These are phyloP conservation scores for Priceomyces carsonii DNA, from an alignment of 805 yeast genomes.

Conservation along the genomic window DNA sequence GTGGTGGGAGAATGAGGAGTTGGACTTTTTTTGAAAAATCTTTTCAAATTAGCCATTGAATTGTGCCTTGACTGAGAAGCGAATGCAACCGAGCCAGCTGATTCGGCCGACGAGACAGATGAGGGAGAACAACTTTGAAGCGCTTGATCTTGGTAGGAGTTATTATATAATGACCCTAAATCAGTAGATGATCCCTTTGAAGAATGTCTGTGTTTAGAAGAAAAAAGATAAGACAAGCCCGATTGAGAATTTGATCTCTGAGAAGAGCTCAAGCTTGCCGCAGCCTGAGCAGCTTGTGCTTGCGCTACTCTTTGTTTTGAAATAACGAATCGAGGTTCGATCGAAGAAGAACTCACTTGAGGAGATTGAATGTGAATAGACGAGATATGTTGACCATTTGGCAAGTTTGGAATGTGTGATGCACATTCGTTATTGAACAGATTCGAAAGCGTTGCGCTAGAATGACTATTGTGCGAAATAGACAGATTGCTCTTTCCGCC, in stretches of 20 bases:
- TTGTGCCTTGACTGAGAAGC: slow-evolving; percentile 60
- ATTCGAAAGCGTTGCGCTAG: slow-evolving; percentile 1
- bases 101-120: slow-evolving; percentile 38
- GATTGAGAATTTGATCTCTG: slow-evolving; percentile 46
- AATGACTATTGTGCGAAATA: slow-evolving; percentile 1
- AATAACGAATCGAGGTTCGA: slow-evolving; percentile 86
- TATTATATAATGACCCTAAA: slow-evolving; percentile 42
- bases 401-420: slow-evolving; percentile 48
- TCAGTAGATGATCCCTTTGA: slow-evolving; percentile 36
- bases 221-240: slow-evolving; percentile 52
- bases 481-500: slow-evolving; percentile 47
- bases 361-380: slow-evolving; percentile 75
- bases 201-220: slow-evolving; percentile 38
- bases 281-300: slow-evolving; percentile 48
- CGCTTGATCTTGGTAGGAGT: slow-evolving; percentile 29
- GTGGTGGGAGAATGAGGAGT: slow-evolving; percentile 17
- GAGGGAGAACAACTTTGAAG: slow-evolving; percentile 32
- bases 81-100: slow-evolving; percentile 18
- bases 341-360: slow-evolving; percentile 53
- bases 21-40: slow-evolving; percentile 60
- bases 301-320: slow-evolving; percentile 72
- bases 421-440: slow-evolving; percentile 6
- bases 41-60: slow-evolving; percentile 75
- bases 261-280: slow-evolving; percentile 34
- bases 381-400: slow-evolving; percentile 58